Evolutionary conservation across 495 filamentous ascomycete species (phyloP), one percentile per base, ranked within the genome.

Genomic region (Apiosordaria backusii): DNA sequence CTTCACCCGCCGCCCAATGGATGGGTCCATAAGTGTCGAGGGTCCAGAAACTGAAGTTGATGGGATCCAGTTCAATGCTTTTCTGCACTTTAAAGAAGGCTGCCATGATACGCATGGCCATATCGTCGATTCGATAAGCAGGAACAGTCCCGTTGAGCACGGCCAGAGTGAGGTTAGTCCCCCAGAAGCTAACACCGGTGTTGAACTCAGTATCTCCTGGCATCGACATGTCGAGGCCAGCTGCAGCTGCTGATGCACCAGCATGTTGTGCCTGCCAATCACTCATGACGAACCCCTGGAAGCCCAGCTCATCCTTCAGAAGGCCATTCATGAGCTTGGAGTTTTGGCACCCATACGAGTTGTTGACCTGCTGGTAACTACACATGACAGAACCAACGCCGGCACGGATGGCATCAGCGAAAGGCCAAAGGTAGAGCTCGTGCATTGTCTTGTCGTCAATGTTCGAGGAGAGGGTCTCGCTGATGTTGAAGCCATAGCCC

Each of bases 151-250:
- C 93, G 73, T 99, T 99, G 64, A 97, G 79, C 9, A 97, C 89
- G 5, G 89, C 89, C 60, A 93, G 75, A 0, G 95, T 84, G 65
- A 97, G 82, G 77, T 97, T 97, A 25, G 88, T 78, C 16, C 94
- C 94, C 89, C 90, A 98, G 82, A 83, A 97, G 23, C 90, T 89
- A 57, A 79, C 77, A 23, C 88, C 90, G 24, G 83, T 87, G 71
- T 89, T 83, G 75, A 97, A 94, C 40, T 74, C 65, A 6, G 88
- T 85, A 71, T 99, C 95, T 66, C 95, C 94, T 50, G 95, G 93
- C 93, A 97, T 97, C 10, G 88, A 86, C 93, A 97, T 96, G 73
- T 99, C 94, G 57, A 97, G 77, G 62, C 95, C 95, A 58, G 95
- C 95, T 25, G 92, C 79, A 29, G 92, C 90, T 64, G 83, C 82